Evolutionary conservation across 2,329 filamentous ascomycete genomes (phyloP).

Genomic region (Pestalotiopsis sp.): DNA sequence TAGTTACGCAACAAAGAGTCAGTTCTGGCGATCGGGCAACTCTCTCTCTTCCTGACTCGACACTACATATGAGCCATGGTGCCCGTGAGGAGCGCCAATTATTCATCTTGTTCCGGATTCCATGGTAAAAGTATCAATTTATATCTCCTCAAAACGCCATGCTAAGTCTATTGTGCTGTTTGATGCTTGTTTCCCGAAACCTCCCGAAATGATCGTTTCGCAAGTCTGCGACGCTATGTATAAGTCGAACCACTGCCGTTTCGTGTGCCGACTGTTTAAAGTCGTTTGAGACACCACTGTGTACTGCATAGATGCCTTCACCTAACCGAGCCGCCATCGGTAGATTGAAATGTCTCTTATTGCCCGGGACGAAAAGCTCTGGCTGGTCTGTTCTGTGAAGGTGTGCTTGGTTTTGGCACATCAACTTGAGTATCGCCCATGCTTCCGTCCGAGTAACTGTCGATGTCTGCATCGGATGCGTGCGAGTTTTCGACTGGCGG

Average conservation of each 20-base stretch:
- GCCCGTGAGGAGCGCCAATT: not conserved
- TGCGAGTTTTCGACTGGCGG: constrained; percentile 26
- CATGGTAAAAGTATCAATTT: not conserved
- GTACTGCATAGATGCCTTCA: not conserved
- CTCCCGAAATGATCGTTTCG: not conserved
- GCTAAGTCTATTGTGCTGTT: not conserved
- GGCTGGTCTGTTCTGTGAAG: not conserved
- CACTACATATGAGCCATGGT: not conserved
- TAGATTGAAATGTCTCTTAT: not conserved
- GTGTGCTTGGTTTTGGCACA: not conserved
- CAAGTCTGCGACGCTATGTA: not conserved
- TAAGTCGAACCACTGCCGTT: not conserved
- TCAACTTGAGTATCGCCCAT: not conserved
- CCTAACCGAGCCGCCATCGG: not conserved
- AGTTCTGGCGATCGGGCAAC: no score
- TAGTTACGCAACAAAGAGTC: no score
- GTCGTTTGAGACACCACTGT: not conserved
- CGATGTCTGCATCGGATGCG: constrained; percentile 31
- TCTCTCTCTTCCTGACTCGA: no score
- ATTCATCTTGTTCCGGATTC: not conserved
- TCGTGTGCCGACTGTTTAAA: not conserved
- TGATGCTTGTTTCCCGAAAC: not conserved
- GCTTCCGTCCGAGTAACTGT: constrained; percentile 27
- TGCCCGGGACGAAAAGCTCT: not conserved
- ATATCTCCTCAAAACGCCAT: not conserved